Conservation (phyloP, 139 green algal genomes). For the Coelastrella sp. region DNA sequence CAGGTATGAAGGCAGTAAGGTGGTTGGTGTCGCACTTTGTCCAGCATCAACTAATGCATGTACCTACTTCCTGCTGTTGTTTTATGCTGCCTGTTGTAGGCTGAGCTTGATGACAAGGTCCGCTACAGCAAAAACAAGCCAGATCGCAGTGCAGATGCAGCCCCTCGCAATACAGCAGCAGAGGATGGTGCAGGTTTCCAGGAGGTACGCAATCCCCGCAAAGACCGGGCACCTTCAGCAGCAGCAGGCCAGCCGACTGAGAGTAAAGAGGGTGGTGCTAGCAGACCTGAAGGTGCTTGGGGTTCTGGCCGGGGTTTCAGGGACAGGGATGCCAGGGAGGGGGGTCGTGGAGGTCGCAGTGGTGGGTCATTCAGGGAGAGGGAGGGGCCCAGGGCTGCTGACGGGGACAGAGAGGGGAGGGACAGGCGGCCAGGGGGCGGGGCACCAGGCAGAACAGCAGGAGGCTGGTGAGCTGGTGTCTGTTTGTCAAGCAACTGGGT, state of each 20-base stretch:
- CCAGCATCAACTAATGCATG: neutral
- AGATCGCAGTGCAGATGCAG: neutral
- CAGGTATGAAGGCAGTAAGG: too few relatives aligned
- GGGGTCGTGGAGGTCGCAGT: neutral
- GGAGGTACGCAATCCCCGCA: conserved; percentile 20
- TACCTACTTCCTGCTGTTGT: neutral
- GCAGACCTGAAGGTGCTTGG: neutral
- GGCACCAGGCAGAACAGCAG: neutral
- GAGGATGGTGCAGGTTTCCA: conserved; percentile 23
- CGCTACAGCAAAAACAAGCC: conserved; percentile 51
- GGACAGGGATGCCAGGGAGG: conserved; percentile 23
- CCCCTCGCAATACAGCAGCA: neutral
- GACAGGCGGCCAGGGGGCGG: conserved; percentile 6
- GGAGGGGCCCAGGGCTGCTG: neutral
- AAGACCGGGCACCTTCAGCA: neutral
- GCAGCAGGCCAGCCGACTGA: neutral
- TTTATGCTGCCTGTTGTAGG: conserved; percentile 47
- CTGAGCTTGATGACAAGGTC: conserved; percentile 67
- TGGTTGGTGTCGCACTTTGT: neutral
- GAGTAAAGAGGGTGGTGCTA: neutral
- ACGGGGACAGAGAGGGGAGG: neutral
- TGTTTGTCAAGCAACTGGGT: neutral
- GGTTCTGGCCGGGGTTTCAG: neutral
- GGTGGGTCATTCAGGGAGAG: neutral
- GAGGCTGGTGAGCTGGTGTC: neutral